Percentiles rank a stretch among this genome's conserved stretches.
These are phyloP conservation scores for Dryas alaskensis DNA, from an alignment of 306 rosid species.

Conservation along the genomic window DNA sequence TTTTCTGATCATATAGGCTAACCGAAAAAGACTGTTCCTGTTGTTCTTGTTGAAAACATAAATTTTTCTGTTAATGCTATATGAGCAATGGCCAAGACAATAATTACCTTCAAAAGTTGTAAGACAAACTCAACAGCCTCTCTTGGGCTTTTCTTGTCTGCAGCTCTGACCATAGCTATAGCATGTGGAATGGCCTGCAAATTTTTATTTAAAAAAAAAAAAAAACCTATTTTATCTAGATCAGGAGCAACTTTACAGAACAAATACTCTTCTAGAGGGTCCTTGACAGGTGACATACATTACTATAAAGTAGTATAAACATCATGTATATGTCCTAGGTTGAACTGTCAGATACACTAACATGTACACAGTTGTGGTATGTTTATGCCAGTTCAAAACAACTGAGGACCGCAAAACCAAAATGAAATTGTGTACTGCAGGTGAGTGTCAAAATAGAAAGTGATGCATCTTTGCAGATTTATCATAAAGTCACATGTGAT, in stretches of 20 bases:
- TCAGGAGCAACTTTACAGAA: background rate
- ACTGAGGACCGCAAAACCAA: background rate
- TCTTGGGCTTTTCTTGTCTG: constrained; percentile 92
- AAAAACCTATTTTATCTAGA: constrained; percentile 2
- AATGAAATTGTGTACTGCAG: background rate
- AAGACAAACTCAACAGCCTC: constrained; percentile 94
- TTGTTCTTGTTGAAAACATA: background rate
- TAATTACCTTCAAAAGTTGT: constrained; percentile 79
- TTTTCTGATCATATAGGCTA: background rate
- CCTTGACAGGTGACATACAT: background rate
- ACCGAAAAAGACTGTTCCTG: background rate
- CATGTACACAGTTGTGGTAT: background rate
- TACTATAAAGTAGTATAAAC: background rate
- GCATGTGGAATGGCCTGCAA: constrained; percentile 96
- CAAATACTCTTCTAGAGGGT: background rate
- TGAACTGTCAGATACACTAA: background rate
- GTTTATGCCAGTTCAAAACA: background rate
- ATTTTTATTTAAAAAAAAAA: background rate
- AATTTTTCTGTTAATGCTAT: constrained; percentile 3
- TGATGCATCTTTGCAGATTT: background rate
- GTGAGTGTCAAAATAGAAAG: background rate
- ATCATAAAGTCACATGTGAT: background rate
- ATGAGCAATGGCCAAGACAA: constrained; percentile 3
- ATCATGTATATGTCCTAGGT: background rate
- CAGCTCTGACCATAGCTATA: constrained; percentile 75